Percentiles rank a stretch among this genome's conserved stretches.
Evolutionary conservation across 192 early-diverging fungal species (phyloP).

Genomic region (Entomortierella lignicola): DNA sequence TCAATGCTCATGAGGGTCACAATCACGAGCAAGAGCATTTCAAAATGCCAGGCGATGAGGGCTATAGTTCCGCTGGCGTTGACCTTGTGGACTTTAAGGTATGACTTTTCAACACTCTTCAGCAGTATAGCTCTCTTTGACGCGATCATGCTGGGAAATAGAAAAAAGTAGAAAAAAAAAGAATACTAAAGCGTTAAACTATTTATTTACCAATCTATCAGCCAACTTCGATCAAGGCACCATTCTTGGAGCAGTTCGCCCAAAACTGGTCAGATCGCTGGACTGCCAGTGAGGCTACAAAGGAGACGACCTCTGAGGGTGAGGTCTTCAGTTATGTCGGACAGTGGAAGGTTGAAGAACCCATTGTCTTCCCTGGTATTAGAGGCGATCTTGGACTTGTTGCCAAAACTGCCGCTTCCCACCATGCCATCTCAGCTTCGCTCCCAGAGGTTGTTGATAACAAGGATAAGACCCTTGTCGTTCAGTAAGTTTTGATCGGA

Average conservation of each 20-base stretch:
- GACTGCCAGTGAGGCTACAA: constrained; percentile 76
- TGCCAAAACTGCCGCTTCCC: constrained; percentile 82
- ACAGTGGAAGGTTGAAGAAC: constrained; percentile 82
- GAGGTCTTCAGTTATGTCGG: constrained; percentile 77
- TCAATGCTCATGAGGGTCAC: constrained; percentile 50
- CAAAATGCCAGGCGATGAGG: constrained; percentile 41
- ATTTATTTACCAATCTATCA: constrained; percentile 23
- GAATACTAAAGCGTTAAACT: not conserved
- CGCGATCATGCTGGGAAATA: no score
- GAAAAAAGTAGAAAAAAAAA: no score
- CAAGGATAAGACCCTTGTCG: constrained; percentile 78
- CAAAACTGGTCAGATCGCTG: constrained; percentile 69
- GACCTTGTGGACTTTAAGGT: constrained; percentile 42
- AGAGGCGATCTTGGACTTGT: constrained; percentile 82
- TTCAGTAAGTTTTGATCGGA: constrained; percentile 68
- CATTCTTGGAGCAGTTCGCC: constrained; percentile 82
- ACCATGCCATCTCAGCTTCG: constrained; percentile 87
- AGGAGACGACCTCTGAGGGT: constrained; percentile 80
- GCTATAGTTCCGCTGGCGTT: not conserved
- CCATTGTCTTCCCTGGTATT: constrained; percentile 66
- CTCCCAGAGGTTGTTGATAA: constrained; percentile 80
- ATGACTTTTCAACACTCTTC: no score
- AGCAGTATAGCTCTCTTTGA: no score
- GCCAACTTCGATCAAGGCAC: constrained; percentile 70
- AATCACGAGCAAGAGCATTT: constrained; percentile 33